Conservation (phyloP, 192 early-diverging fungal species). For the Coemansia sp. region DNA sequence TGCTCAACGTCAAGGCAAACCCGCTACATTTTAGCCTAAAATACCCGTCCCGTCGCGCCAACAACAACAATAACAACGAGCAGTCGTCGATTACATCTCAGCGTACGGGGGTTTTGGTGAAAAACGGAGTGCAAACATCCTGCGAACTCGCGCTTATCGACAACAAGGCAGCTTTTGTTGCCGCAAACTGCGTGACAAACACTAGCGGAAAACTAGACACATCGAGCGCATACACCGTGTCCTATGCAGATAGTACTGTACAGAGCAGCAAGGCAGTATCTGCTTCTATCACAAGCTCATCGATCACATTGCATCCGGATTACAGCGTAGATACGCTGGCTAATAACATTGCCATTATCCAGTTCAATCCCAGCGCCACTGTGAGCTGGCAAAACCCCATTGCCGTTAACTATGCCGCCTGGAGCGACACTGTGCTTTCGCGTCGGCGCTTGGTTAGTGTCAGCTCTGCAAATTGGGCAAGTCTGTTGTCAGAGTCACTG, state of each 20-base stretch:
- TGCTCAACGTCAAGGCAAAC: not conserved
- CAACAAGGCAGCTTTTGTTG: constrained; percentile 28
- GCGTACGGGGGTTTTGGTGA: constrained; percentile 22
- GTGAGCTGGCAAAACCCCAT: constrained; percentile 20
- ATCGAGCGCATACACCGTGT: constrained; percentile 15
- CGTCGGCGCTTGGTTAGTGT: constrained; percentile 11
- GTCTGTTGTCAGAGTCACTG: not conserved
- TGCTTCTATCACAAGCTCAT: not conserved
- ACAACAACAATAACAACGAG: not conserved
- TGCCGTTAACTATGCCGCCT: constrained; percentile 19
- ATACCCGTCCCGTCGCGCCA: not conserved
- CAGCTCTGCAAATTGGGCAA: constrained; percentile 8
- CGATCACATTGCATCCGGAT: constrained; percentile 25
- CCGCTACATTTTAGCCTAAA: not conserved
- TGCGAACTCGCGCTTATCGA: constrained; percentile 51
- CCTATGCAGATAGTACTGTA: constrained; percentile 6
- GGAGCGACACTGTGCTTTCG: constrained; percentile 15
- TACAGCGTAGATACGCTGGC: constrained; percentile 25
- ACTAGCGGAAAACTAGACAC: constrained; percentile 11
- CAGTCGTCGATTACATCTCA: not conserved
- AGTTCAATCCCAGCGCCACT: constrained; percentile 5
- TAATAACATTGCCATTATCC: constrained; percentile 39
- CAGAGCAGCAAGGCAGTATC: constrained; percentile 8
- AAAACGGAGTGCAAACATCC: constrained; percentile 33
- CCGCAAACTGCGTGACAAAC: constrained; percentile 37